Evolutionary conservation across 176 grass and related monocot species (phyloP).

Genomic region (Cenchrus fungigraminus): DNA sequence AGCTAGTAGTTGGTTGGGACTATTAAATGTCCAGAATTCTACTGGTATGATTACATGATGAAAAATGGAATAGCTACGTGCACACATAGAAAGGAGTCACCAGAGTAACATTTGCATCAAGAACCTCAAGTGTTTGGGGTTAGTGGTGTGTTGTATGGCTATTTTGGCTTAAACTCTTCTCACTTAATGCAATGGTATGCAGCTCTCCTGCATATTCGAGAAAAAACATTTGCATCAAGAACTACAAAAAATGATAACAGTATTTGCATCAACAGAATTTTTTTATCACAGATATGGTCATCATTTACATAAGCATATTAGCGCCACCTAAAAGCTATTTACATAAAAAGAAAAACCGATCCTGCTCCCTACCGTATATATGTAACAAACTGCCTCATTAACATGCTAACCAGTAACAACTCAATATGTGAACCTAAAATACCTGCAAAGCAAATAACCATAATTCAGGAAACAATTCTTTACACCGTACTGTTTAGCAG

Average conservation of each 20-base stretch:
- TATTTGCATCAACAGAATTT: background rate
- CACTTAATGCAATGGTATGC: no score
- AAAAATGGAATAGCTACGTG: no score
- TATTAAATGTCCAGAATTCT: no score
- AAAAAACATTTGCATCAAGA: background rate
- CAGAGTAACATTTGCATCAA: no score
- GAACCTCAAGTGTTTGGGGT: no score
- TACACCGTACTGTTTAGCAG: background rate
- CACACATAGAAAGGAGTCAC: no score
- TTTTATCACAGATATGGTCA: background rate
- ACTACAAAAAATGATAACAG: background rate
- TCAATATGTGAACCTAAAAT: background rate
- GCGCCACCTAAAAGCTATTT: slow-evolving; percentile 15
- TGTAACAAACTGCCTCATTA: background rate
- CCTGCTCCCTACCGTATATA: slow-evolving; percentile 1
- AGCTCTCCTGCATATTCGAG: no score
- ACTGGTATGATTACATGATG: no score
- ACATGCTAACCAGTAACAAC: background rate
- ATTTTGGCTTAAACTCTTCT: no score
- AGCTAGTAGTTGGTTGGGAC: no score
- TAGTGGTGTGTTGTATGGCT: no score
- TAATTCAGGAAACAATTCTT: background rate
- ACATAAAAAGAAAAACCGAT: slow-evolving; percentile 31
- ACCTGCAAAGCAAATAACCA: slow-evolving; percentile 39
- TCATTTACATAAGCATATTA: background rate